Evolutionary conservation across 1,139 yeast species (phyloP).

Genomic region (Suhomyces bolitotheri): DNA sequence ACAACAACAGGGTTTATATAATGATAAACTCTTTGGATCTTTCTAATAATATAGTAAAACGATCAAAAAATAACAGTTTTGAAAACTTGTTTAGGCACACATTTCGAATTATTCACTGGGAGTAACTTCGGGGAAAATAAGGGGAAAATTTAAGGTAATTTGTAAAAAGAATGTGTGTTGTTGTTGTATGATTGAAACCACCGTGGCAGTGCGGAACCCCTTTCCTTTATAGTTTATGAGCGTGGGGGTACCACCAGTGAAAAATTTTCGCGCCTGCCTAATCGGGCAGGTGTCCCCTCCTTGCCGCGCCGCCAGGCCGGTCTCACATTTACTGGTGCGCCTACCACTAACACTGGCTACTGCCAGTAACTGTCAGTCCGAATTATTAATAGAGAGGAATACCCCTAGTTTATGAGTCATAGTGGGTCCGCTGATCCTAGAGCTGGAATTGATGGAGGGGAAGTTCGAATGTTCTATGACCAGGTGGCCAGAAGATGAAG

Average conservation of each 20-base stretch:
- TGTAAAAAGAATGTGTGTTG: slow-evolving; percentile 7
- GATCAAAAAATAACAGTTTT: slow-evolving; percentile 11
- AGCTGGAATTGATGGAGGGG: slow-evolving; percentile 1
- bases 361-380: slow-evolving; percentile 8
- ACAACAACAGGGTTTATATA: slow-evolving; percentile 15
- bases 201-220: slow-evolving; percentile 6
- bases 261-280: slow-evolving; percentile 14
- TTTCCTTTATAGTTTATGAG: slow-evolving; percentile 11
- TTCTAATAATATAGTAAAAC: slow-evolving; percentile 12
- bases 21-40: slow-evolving; percentile 11
- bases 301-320: slow-evolving; percentile 1
- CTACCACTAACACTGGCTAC: neutral
- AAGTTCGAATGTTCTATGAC: too few relatives aligned
- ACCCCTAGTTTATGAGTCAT: slow-evolving; percentile 8
- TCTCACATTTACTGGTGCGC: slow-evolving; percentile 7
- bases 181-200: slow-evolving; percentile 5
- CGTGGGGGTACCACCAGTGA: slow-evolving; percentile 9
- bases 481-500: too few relatives aligned
- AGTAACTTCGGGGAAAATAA: slow-evolving; percentile 11
- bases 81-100: slow-evolving; percentile 36
- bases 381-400: slow-evolving; percentile 7
- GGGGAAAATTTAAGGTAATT: slow-evolving; percentile 9
- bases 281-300: slow-evolving; percentile 5
- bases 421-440: neutral
- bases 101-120: slow-evolving; percentile 21